Base-by-base conservation (phyloP, 495 filamentous ascomycete species). In the Pyrenula massariospora region DNA sequence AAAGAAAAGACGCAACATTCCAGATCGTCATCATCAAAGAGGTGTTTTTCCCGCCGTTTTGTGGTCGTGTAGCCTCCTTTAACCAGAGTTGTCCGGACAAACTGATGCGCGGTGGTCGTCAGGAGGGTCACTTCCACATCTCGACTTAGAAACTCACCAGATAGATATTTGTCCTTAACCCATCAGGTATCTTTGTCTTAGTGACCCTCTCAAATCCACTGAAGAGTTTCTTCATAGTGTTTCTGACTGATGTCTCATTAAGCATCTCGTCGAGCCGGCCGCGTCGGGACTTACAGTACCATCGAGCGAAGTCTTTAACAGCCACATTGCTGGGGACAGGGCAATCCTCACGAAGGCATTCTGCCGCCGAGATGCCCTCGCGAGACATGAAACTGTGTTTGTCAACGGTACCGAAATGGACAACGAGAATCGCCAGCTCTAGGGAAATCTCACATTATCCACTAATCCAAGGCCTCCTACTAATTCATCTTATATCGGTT, bases 251-350 rank as follows among this genome's bases (percentile, higher is more conserved):
- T 20, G 50, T 52, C 8, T 52, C 19, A 24, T 52, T 52, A 19
- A 19, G 50, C 22, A 8, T 21, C 22, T 52, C 19, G 20, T 52
- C 19, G 10, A 52, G 50, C 50, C 19, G 19, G 22, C 50, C 19
- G n/a, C 50, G 19, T 10, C 50, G 50, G 22, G 50, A 52, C 19
- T 52, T 52, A 24, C 50, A 52, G 19, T 52, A 52, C 50, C 19
- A 52, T 52, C 50, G 19, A 20, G 50, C 50, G 50, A 52, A 52
- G 50, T 52, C 50, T 52, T 52, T 52, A 52, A 52, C 50, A 52
- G 22, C 10, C 50, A 20, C 50, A 24, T 52, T 52, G 19, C 19
- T 52, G 22, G 50, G 50, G 19, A 24, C 19, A 52, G 50, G 50
- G 22, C 19, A 52, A 21, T 24, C 19, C 22, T 52, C 50, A 20